Percentiles rank a stretch among this genome's conserved stretches.
phyloP scores from a whole-genome alignment of 1,284 basidiomycete species.

The Leccinum pachyderme region DNA sequence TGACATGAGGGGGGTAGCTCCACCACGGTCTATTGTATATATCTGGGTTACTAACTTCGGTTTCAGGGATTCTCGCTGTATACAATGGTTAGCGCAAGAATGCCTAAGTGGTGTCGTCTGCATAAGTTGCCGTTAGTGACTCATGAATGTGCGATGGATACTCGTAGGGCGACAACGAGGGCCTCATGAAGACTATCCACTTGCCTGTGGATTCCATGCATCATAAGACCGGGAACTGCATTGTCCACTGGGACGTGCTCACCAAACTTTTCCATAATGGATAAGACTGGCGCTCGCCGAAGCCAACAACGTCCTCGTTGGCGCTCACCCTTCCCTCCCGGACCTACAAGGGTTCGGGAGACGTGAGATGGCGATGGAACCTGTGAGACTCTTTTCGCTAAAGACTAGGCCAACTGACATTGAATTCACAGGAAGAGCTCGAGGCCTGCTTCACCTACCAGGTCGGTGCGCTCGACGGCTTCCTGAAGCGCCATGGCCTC shows the following conservation, averaged over 20 bases:
- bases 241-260: background rate
- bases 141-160: background rate
- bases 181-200: constrained; percentile 61
- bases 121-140: background rate
- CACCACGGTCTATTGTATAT: background rate
- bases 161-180: constrained; percentile 54
- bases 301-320: constrained; percentile 47
- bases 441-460: constrained; percentile 59
- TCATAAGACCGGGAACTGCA: constrained; percentile 39
- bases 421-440: constrained; percentile 45
- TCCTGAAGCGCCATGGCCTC: constrained; percentile 49
- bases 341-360: constrained; percentile 64
- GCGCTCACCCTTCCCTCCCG: constrained; percentile 62
- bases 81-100: constrained; percentile 38
- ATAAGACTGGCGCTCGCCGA: constrained; percentile 56
- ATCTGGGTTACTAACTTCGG: constrained; percentile 1
- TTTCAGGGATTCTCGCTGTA: constrained; percentile 55
- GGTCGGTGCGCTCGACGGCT: constrained; percentile 57
- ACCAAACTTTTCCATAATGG: constrained; percentile 52
- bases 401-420: background rate
- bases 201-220: constrained; percentile 67
- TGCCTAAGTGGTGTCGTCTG: background rate
- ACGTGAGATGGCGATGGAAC: constrained; percentile 58
- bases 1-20: constrained; percentile 59
- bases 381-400: constrained; percentile 34